Conservation (phyloP, 2,329 filamentous ascomycete genomes). For the Didymosphaeria variabile region DNA sequence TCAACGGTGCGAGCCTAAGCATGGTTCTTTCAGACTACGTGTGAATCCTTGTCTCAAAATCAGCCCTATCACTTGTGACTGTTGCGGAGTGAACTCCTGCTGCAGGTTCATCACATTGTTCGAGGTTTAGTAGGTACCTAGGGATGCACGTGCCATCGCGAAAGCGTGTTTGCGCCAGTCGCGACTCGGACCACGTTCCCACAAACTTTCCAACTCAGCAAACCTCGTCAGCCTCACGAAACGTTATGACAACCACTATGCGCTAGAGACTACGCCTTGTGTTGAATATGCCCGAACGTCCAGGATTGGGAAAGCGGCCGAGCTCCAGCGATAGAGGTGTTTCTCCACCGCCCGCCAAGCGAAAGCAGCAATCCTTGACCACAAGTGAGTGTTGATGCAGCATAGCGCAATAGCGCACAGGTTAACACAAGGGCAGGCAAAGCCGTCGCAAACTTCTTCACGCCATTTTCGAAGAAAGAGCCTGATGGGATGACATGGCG, state of each 20-base stretch:
- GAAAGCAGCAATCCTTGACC: conserved; percentile 63
- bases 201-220: neutral
- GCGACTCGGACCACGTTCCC: conserved; percentile 4
- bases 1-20: neutral
- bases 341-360: conserved; percentile 66
- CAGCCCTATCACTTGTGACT: too few relatives aligned
- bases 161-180: conserved; percentile 30
- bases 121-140: conserved; percentile 2
- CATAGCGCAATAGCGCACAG: neutral
- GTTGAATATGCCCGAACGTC: conserved; percentile 31
- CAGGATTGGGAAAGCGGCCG: conserved; percentile 44
- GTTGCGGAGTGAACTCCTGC: neutral
- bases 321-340: conserved; percentile 55
- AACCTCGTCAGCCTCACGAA: neutral
- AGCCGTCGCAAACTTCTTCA: conserved; percentile 87
- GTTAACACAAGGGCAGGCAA: conserved; percentile 58
- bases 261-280: conserved; percentile 13
- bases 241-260: neutral
- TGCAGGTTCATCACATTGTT: neutral
- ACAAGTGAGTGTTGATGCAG: conserved; percentile 60
- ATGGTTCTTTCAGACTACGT: neutral
- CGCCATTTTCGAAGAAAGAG: conserved; percentile 82
- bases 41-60: neutral
- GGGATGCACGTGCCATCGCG: conserved; percentile 47
- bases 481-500: conserved; percentile 79